Percentiles rank a stretch among this genome's conserved stretches.
These are phyloP conservation scores for Mucor racemosus DNA, from an alignment of 371 early-diverging fungal genomes.

Conservation along the genomic window DNA sequence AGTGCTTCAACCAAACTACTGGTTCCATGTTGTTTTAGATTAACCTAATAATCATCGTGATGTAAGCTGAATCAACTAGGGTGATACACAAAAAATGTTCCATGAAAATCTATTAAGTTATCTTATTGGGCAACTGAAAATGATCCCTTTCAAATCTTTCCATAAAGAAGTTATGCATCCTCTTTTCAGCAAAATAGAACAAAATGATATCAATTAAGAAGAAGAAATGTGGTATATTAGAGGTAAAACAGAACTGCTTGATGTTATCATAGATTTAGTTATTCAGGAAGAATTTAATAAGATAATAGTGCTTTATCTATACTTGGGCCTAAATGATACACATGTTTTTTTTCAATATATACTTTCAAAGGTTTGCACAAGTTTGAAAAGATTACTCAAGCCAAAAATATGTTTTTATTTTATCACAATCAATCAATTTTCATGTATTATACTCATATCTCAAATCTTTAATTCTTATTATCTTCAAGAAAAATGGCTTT, in stretches of 20 bases:
- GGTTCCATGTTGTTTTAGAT: background rate
- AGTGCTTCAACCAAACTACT: background rate
- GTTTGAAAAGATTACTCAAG: too few species aligned
- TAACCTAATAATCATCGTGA: background rate
- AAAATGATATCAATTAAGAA: background rate
- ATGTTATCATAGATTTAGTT: background rate
- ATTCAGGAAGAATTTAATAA: background rate
- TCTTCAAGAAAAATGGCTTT: too few species aligned
- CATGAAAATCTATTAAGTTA: background rate
- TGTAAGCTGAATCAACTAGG: background rate
- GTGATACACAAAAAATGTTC: background rate
- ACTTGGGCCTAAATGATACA: too few species aligned
- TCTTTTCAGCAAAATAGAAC: background rate
- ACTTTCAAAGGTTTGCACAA: too few species aligned
- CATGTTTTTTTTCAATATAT: too few species aligned
- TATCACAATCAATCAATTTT: too few species aligned
- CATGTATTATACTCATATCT: too few species aligned
- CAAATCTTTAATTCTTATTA: too few species aligned
- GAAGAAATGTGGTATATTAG: background rate
- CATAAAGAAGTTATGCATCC: background rate
- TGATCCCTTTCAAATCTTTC: background rate
- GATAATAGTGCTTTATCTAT: too few species aligned
- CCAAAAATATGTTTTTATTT: too few species aligned
- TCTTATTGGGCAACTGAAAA: background rate
- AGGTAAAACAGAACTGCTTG: background rate